phyloP scores from a whole-genome alignment of 179 eudicot species.

The Sideroxylon spinosum region DNA sequence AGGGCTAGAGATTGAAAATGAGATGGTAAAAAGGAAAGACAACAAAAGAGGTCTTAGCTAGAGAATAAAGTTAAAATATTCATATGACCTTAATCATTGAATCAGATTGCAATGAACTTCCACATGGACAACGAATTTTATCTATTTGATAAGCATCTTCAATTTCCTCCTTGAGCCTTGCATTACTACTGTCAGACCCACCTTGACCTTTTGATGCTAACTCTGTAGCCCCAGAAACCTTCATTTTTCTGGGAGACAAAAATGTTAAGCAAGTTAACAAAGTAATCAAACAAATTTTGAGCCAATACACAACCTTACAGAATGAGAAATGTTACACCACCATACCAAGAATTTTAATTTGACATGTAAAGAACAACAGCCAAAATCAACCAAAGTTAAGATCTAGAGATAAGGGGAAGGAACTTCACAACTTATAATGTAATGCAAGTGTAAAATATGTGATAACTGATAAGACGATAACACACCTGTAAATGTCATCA shows the following conservation, averaged over 20 bases:
- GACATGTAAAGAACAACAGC: background rate
- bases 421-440: background rate
- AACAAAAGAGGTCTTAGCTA: background rate
- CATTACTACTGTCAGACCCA: constrained; percentile 43
- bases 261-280: constrained; percentile 5
- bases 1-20: background rate
- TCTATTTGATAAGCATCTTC: constrained; percentile 63
- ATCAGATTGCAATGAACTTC: constrained; percentile 65
- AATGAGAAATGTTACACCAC: background rate
- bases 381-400: background rate
- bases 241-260: constrained; percentile 64
- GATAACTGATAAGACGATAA: background rate
- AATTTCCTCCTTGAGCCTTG: constrained; percentile 71
- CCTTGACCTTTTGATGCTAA: constrained; percentile 54
- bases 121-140: constrained; percentile 85
- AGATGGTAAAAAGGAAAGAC: background rate
- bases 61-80: background rate
- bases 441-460: constrained; percentile 3
- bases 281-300: background rate
- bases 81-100: constrained; percentile 69
- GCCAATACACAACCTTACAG: background rate
- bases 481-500: constrained; percentile 87
- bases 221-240: constrained; percentile 76
- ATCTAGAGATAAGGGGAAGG: background rate
- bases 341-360: background rate